Base-by-base conservation (phyloP, 2,329 filamentous ascomycete species). In the Pseudopyricularia javanii region DNA sequence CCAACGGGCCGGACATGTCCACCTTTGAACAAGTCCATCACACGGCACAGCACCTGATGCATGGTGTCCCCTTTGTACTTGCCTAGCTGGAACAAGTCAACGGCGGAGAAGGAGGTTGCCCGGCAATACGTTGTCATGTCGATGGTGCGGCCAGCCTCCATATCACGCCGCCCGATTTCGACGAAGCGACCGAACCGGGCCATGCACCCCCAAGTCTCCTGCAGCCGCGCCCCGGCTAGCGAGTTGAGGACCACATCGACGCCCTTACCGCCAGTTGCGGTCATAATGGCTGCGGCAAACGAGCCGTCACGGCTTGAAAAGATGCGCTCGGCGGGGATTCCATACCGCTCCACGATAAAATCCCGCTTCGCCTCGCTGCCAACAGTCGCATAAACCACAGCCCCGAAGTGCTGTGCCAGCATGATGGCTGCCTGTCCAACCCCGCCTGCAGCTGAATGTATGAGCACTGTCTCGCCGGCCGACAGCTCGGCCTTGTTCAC, bases 191-290 rank as follows among this genome's bases (percentile, higher is more conserved):
- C 70, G 51, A 63, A 65, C 0, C 59, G 53, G 1, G 69, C 66
- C 4, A 73, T 57, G 34, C 34, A 35, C 14, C 11, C 35, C 66
- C 65, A 72, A 0, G 65, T 62, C 1, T 61, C 61, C 1, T 60
- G 60, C 0, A 72, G 57, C 1, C 65, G 57, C 32, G 67, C 63
- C 3, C 64, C 66, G 0, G 64, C 59, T 0, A 70, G 54, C 0
- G 65, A 66, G 54, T 69, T 68, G 9, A 70, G 55, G 0, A 69
- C 61, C 1, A 68, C 59, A 47, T 70, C 66, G 14, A 70, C 67
- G 11, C 69, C 68, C 2, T 54, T 54, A 24, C 60, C 59, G 2
- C 55, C 51, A 0, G 68, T 70, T 24, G 53, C 53, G 30, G 53
- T 54, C 51, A 34, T 33, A 14, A 52, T 45, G 15, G 33, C 49